A percentile compares a stretch with the other conserved stretches of the same genome.
phyloP scores from a whole-genome alignment of 805 yeast species.

The Starmerella sp. region DNA sequence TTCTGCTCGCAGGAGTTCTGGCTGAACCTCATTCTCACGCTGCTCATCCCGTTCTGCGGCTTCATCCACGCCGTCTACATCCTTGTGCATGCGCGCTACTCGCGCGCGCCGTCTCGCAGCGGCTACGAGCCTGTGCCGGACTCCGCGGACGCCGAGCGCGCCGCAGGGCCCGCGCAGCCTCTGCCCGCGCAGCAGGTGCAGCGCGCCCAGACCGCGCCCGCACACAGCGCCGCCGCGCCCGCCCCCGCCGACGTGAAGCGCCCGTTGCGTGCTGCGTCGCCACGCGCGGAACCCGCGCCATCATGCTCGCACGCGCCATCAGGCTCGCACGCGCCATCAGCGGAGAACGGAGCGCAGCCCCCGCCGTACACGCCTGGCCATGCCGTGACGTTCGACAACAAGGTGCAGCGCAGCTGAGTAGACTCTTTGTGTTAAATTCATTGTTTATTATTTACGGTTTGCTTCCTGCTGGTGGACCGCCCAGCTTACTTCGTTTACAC shows the following conservation, averaged over 20 bases:
- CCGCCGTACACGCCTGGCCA: background rate
- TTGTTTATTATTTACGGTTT: no score
- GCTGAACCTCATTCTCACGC: slow-evolving; percentile 8
- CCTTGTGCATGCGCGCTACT: slow-evolving; percentile 11
- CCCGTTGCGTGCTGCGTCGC: no score
- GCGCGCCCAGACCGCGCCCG: background rate
- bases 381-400: background rate
- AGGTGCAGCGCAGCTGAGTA: background rate
- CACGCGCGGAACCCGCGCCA: background rate
- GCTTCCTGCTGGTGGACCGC: no score
- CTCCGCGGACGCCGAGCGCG: background rate
- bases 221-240: no score
- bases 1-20: slow-evolving; percentile 5
- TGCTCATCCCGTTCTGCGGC: slow-evolving; percentile 15
- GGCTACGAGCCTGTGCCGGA: slow-evolving; percentile 8
- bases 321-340: background rate
- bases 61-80: slow-evolving; percentile 16
- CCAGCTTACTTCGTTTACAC: no score
- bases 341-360: background rate
- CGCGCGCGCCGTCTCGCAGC: background rate
- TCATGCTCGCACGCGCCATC: background rate
- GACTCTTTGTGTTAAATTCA: no score
- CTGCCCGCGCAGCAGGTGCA: background rate
- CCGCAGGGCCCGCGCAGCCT: background rate
- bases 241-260: no score